Percentiles rank a stretch among this genome's conserved stretches.
These are phyloP conservation scores for Cichorium intybus DNA, from an alignment of 140 eudicot genomes.

Conservation along the genomic window DNA sequence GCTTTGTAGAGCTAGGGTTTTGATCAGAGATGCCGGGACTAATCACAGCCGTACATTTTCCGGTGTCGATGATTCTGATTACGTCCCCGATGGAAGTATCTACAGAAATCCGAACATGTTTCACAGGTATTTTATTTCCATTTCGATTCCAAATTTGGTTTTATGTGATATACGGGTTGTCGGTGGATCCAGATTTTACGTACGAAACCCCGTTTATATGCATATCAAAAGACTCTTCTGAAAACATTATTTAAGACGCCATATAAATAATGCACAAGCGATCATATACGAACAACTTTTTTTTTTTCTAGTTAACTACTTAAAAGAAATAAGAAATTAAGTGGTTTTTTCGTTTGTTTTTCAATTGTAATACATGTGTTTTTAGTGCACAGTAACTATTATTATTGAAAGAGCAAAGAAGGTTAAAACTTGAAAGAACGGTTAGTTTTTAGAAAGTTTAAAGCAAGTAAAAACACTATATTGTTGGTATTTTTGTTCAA, in stretches of 20 bases:
- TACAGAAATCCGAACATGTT: slow-evolving; percentile 53
- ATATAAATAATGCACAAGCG: neutral
- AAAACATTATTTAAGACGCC: neutral
- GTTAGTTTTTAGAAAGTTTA: no score
- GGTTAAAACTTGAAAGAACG: no score
- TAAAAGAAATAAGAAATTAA: neutral
- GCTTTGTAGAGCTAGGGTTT: slow-evolving; percentile 62
- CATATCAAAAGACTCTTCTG: neutral
- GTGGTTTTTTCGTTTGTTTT: neutral
- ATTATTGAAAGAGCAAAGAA: no score
- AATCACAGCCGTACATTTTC: slow-evolving; percentile 31
- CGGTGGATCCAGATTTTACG: slow-evolving; percentile 3
- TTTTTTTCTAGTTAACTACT: neutral
- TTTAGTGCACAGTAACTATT: neutral
- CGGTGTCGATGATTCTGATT: slow-evolving; percentile 36
- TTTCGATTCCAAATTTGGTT: neutral
- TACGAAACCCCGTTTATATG: neutral
- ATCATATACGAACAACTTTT: neutral
- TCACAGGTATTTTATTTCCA: slow-evolving; percentile 38
- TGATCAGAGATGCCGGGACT: slow-evolving; percentile 40
- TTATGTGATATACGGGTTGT: neutral
- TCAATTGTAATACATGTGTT: neutral
- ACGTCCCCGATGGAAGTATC: slow-evolving; percentile 53
- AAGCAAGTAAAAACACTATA: no score
- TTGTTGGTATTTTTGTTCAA: no score